Percentiles rank a stretch among this genome's conserved stretches.
phyloP scores from a whole-genome alignment of 805 yeast genomes.

The Saccharomycopsis guyanensis region DNA sequence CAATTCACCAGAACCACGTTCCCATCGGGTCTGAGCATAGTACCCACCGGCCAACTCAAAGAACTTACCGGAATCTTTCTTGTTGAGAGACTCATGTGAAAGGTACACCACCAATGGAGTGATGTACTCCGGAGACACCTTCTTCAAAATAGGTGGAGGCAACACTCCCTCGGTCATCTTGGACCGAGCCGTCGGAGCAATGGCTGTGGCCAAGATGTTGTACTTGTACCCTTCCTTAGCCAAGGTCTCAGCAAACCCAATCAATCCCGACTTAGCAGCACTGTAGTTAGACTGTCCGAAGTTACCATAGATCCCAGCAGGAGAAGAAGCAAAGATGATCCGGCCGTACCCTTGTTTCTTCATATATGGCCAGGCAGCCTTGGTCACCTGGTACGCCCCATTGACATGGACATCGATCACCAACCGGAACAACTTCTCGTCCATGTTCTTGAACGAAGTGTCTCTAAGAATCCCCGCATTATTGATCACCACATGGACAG shows the following conservation, averaged over 20 bases:
- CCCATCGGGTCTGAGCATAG: constrained; percentile 90
- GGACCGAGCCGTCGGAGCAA: constrained; percentile 92
- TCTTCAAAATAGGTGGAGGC: constrained; percentile 77
- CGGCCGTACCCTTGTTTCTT: constrained; percentile 82
- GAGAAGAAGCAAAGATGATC: constrained; percentile 88
- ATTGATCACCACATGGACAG: constrained; percentile 82
- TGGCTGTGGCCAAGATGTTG: constrained; percentile 77
- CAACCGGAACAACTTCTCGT: constrained; percentile 66
- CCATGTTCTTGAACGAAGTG: constrained; percentile 79
- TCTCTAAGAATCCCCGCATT: constrained; percentile 95
- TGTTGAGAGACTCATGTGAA: constrained; percentile 51
- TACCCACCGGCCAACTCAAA: constrained; percentile 95
- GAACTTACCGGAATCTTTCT: constrained; percentile 60
- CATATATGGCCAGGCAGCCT: constrained; percentile 90
- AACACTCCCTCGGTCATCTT: constrained; percentile 91
- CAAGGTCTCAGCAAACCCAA: constrained; percentile 88
- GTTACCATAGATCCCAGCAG: constrained; percentile 95
- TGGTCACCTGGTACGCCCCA: constrained; percentile 79
- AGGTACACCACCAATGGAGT: constrained; percentile 86
- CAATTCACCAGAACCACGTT: constrained; percentile 78
- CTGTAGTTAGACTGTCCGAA: constrained; percentile 96
- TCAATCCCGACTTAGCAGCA: constrained; percentile 83
- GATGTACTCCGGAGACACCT: constrained; percentile 77
- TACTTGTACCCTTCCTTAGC: constrained; percentile 88
- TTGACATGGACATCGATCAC: constrained; percentile 83